Evolutionary conservation across 768 basidiomycete species (phyloP), one percentile per base, ranked within the genome.

Genomic region (Collybiopsis confluens): DNA sequence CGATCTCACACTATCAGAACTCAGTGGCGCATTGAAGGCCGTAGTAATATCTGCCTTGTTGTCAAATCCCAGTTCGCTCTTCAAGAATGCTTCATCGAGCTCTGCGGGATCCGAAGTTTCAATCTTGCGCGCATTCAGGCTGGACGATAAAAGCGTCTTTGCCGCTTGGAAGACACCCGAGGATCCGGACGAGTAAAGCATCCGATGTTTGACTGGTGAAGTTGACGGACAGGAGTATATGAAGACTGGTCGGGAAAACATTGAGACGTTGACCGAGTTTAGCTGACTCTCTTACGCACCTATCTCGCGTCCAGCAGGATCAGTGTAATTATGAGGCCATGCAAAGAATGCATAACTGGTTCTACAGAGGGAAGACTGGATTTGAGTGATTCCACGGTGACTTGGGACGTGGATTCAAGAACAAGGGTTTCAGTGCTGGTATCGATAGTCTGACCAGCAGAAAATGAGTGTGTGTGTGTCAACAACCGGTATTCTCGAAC

Each of bases 191-290:
- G 92, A 91, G 69, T 95, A 96, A 33, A 97, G 65, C 90, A 98
- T 94, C 41, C 93, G 80, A 56, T 85, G 75, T 62, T 91, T 92
- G 70, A 97, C 78, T 1, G 90, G 88, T 5, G 89, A 91, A 13
- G 69, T 62, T 2, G 85, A 78, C 0, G 95, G 95, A 66, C 95
- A 98, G 18, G 88, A 89, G 69, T 98, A 98, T 54, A 97, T 89
- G 69, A 93, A 94, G 46, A 90, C 88, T 92, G 57, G 6, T n/a
- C n/a, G n/a, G 27, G 23, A 8, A 23, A 57, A 44, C 54, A 37
- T 45, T 27, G 35, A 26, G 28, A 48, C 27, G 44, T 24, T 47
- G 37, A n/a, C n/a, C 18, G 28, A 37, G 30, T 33, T 30, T 6
- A 26, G 54, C 40, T 15, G 51, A 10, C 18, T 45, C 11, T 24